Evolutionary conservation across 2,329 filamentous ascomycete species (phyloP), one percentile per base, ranked within the genome.

Genomic region (Berkeleyomyces basicola): DNA sequence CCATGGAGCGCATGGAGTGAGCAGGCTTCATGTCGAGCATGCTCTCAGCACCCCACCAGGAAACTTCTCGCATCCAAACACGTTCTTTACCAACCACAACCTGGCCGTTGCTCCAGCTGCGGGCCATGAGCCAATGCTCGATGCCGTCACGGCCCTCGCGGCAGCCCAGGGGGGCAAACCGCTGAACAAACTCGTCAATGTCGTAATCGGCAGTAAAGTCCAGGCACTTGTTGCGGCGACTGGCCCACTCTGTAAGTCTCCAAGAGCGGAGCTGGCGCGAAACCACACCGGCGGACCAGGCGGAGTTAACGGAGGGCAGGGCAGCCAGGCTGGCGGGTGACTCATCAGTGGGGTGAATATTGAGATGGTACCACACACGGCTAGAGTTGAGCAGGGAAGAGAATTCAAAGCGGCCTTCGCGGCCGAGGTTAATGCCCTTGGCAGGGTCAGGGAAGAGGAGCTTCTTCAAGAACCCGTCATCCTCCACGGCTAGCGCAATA

Each of bases 121-220:
- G 85, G 74, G 97, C 91, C 59, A 97, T 80, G 64, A 95, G 80
- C 90, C 92, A 99, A 69, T 82, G 95, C 70, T 97, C 90, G 61
- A 96, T 90, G 58, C 92, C 93, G 66, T 99, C 93, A 66, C 84
- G 84, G 63, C 93, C 93, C 67, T 95, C 90, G 68, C 86, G 83
- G 72, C 93, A 99, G 11, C 93, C 93, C 0, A 99, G 80, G 4
- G 82, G 78, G 4, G 84, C 78, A 71, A 96, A 99, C 53, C 93
- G 84, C 68, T 86, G 84, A 23, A 85, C 82, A 69, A 99, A 97
- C 71, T 99, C 93, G 14, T 96, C 89, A 4, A 91, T 77, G 69
- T 99, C 93, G 68, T 97, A 99, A 70, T 99, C 93, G 1, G 91
- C 90, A 0, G 93, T 99, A 73, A 95, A 99, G 71, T 99, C 93